Percentiles rank a stretch among this genome's conserved stretches.
Conservation (phyloP, 257 asterid species). For the Salvia hispanica region DNA sequence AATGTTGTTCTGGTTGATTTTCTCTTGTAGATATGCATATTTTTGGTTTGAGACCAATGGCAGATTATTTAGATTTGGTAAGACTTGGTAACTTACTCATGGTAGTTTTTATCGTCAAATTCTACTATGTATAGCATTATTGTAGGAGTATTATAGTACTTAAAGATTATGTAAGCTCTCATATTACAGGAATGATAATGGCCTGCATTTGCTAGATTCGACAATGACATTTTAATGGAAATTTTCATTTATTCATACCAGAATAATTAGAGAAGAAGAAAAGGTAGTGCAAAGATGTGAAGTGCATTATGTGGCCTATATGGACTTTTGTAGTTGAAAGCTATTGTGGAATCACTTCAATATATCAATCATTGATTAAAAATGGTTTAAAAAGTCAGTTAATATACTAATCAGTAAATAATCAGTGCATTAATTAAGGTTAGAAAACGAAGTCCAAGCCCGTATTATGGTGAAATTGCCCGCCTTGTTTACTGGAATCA, state of each 20-base stretch:
- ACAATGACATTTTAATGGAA: conserved; percentile 6
- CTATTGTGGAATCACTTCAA: no score
- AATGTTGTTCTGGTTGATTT: conserved; percentile 39
- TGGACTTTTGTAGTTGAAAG: no score
- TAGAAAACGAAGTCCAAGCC: no score
- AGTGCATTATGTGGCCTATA: background rate
- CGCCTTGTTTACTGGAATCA: no score
- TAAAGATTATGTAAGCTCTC: background rate
- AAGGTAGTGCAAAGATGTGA: background rate
- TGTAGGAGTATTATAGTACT: background rate
- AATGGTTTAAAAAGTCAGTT: no score
- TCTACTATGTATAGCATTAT: conserved; percentile 19
- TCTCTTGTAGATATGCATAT: conserved; percentile 81
- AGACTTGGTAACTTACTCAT: conserved; percentile 40
- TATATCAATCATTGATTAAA: no score
- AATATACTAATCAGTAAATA: no score
- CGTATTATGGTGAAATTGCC: no score
- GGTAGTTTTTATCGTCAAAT: conserved; percentile 19
- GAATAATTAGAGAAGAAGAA: background rate
- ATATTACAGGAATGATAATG: background rate
- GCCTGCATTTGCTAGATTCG: conserved; percentile 10
- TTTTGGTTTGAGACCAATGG: conserved; percentile 83
- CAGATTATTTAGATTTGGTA: conserved; percentile 90
- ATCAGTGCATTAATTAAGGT: no score
- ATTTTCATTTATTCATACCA: conserved; percentile 5